Percentiles rank a stretch among this genome's conserved stretches.
These are phyloP conservation scores for Cajanus cajan DNA, from an alignment of 306 rosid genomes.

Conservation along the genomic window DNA sequence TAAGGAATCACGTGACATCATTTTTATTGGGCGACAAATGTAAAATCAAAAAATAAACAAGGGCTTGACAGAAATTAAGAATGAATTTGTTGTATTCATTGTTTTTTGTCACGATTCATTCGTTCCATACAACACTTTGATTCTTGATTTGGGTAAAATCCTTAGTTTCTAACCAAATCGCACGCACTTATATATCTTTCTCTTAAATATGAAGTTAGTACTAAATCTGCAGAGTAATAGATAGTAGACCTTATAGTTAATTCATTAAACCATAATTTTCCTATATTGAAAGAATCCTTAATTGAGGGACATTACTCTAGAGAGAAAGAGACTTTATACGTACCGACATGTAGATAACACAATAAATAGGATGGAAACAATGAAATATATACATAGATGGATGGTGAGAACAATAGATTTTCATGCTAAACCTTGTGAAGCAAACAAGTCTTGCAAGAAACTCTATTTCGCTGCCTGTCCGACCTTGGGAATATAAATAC, in stretches of 20 bases:
- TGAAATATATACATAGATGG: not conserved
- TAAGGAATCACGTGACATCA: too few species aligned
- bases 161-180: not conserved
- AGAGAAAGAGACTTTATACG: not conserved
- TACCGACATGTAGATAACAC: not conserved
- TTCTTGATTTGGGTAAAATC: not conserved
- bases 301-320: too few species aligned
- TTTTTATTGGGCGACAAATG: too few species aligned
- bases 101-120: not conserved
- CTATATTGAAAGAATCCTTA: not conserved
- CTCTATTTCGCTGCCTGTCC: slow-evolving; percentile 37
- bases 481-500: slow-evolving; percentile 26
- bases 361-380: too few species aligned
- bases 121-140: not conserved
- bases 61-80: not conserved
- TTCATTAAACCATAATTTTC: not conserved
- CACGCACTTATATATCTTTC: not conserved
- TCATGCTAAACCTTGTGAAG: slow-evolving; percentile 44
- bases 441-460: slow-evolving; percentile 36
- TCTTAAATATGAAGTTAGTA: not conserved
- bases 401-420: slow-evolving; percentile 34
- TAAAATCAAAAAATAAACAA: too few species aligned
- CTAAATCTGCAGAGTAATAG: not conserved
- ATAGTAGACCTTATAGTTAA: not conserved
- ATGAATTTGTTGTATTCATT: too few species aligned